Evolutionary conservation across 2,329 filamentous ascomycete species (phyloP).

Genomic region (Sclerotinia trifoliorum): DNA sequence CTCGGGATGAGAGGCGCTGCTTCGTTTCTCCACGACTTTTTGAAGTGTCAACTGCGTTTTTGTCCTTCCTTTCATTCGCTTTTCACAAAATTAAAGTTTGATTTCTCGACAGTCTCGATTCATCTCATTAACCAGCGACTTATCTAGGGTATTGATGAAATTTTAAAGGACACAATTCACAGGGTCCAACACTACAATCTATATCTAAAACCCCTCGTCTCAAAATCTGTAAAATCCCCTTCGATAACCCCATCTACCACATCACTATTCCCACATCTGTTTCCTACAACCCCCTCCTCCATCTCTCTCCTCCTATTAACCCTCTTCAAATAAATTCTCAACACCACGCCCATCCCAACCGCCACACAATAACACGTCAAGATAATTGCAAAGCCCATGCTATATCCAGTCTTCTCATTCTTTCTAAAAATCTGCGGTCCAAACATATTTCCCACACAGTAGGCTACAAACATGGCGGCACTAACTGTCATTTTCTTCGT

Average conservation of each 20-base stretch:
- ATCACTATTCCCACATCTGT: too few relatives aligned
- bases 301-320: conserved; percentile 28
- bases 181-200: too few relatives aligned
- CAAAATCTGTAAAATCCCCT: background rate
- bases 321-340: conserved; percentile 30
- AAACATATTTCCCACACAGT: conserved; percentile 36
- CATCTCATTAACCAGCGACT: too few relatives aligned
- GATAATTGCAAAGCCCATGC: conserved; percentile 35
- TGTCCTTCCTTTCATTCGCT: too few relatives aligned
- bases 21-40: too few relatives aligned
- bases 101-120: too few relatives aligned
- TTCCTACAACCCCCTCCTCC: background rate
- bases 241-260: background rate
- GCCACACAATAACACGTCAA: conserved; percentile 33
- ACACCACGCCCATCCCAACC: conserved; percentile 23
- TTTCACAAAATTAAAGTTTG: too few relatives aligned
- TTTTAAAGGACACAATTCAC: too few relatives aligned
- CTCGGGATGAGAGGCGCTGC: background rate
- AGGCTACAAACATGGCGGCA: conserved; percentile 31
- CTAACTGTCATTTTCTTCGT: conserved; percentile 40
- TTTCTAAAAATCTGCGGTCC: conserved; percentile 31
- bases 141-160: too few relatives aligned
- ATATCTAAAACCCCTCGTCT: conserved; percentile 12
- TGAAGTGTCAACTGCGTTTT: too few relatives aligned
- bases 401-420: conserved; percentile 27